Conservation (phyloP, 2,329 filamentous ascomycete genomes). For the Emmonsia crescens region DNA sequence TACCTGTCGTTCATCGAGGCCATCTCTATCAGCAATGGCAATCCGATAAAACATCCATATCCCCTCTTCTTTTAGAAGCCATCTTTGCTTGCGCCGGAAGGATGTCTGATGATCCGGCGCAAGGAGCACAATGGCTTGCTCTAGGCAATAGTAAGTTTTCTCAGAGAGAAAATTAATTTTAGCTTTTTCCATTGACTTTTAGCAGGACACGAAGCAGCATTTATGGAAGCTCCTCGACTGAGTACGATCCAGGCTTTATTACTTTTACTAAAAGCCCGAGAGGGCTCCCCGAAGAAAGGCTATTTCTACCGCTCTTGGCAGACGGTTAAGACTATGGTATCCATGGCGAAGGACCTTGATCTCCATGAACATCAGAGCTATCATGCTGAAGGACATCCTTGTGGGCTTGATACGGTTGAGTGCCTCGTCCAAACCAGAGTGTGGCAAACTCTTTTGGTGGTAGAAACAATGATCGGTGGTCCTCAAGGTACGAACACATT, state of each 20-base stretch:
- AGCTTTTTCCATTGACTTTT: slow-evolving; percentile 9
- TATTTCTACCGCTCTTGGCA: slow-evolving; percentile 99
- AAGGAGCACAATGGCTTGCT: slow-evolving; percentile 87
- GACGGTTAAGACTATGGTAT: slow-evolving; percentile 79
- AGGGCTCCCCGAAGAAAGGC: slow-evolving; percentile 82
- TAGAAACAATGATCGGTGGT: slow-evolving; percentile 86
- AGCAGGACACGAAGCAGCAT: slow-evolving; percentile 77
- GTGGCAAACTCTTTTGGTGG: slow-evolving; percentile 79
- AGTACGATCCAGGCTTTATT: slow-evolving; percentile 87
- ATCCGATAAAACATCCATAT: slow-evolving; percentile 69
- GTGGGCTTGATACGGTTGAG: slow-evolving; percentile 58
- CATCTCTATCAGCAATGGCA: slow-evolving; percentile 87
- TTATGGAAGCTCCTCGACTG: slow-evolving; percentile 80
- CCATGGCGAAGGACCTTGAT: slow-evolving; percentile 86
- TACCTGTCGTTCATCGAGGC: slow-evolving; percentile 74
- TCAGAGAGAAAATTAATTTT: slow-evolving; percentile 5
- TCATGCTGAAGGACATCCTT: slow-evolving; percentile 61
- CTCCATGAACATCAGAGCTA: slow-evolving; percentile 75
- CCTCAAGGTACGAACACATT: slow-evolving; percentile 60
- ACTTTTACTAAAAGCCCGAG: slow-evolving; percentile 79
- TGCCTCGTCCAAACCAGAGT: slow-evolving; percentile 76
- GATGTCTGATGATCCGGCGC: slow-evolving; percentile 68
- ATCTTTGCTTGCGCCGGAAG: slow-evolving; percentile 75
- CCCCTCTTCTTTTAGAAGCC: slow-evolving; percentile 77
- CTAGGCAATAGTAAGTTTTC: slow-evolving; percentile 63